Evolutionary conservation across 352 stramenopile genomes (phyloP), one percentile per base, ranked within the genome.

Genomic region (Phytophthora pseudosyringae): DNA sequence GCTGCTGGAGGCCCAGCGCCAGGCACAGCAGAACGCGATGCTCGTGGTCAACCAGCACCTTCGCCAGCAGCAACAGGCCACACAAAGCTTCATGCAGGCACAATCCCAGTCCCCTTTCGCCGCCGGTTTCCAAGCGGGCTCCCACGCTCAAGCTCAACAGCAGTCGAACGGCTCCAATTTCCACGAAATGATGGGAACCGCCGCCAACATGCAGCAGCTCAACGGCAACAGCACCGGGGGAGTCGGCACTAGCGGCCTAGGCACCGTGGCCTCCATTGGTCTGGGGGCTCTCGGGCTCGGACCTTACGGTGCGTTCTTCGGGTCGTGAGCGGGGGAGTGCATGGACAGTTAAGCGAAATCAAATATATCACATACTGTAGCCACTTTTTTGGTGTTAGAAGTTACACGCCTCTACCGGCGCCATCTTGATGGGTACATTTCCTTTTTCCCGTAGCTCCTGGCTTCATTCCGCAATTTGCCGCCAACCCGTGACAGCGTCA

Each of bases 401-500:
- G 33, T 40, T 52, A 29, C 31, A 26, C 25, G 21, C 21, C 21
- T 21, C 21, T 21, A 21, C 21, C 21, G 21, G 21, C 32, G 35
- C 55, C 43, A 4, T 3, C 47, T 70, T 71, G 26, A 58, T 73
- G 65, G 65, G 50, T 73, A 69, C 65, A 69, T 16, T 65, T 67
- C 21, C 21, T 54, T 40, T 8, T 35, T 64, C 53, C 45, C 29
- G 12, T 33, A 45, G 25, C 53, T 43, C 10, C 5, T 58, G 4
- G 26, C 31, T 31, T 68, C 64, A 72, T 69, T 69, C 46, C 11
- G 9, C 38, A 69, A 69, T 60, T 59, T 55, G 46, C 52, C 31
- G 12, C 9, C 40, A 3, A 50, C 25, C 6, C 16, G 13, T 10
- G n/a, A 40, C 15, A 5, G 21, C 21, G 21, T 21, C 21, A 73